Percentiles rank a stretch among this genome's conserved stretches.
Conservation (phyloP, 2,329 filamentous ascomycete genomes). For the Colletotrichum lupini region DNA sequence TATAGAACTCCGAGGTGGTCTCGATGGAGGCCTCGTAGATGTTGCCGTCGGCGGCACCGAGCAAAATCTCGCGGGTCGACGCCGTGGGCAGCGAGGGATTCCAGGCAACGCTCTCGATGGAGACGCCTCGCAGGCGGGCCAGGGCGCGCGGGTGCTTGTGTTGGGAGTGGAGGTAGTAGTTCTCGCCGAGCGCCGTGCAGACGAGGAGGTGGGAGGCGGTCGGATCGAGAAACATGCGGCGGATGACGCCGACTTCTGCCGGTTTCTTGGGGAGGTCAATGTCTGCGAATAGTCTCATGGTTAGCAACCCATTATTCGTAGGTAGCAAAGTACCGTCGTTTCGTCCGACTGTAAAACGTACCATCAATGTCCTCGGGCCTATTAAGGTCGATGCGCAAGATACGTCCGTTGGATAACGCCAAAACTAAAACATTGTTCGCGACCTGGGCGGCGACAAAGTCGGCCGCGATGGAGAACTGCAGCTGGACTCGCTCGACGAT, state of each 20-base stretch:
- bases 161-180: constrained; percentile 97
- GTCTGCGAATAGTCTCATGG: constrained; percentile 66
- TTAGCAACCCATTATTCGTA: constrained; percentile 14
- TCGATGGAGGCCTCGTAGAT: constrained; percentile 97
- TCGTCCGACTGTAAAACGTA: constrained; percentile 48
- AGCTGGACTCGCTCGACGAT: constrained; percentile 92
- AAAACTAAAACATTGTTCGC: constrained; percentile 97
- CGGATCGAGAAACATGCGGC: constrained; percentile 96
- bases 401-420: constrained; percentile 90
- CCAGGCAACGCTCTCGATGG: constrained; percentile 93
- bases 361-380: constrained; percentile 95
- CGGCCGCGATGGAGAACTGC: constrained; percentile 92
- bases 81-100: constrained; percentile 93
- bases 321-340: constrained; percentile 23
- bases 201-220: constrained; percentile 95
- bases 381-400: constrained; percentile 93
- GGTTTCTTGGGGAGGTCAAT: constrained; percentile 96
- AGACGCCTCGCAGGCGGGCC: constrained; percentile 84
- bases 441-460: constrained; percentile 96
- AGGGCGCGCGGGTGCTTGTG: constrained; percentile 88
- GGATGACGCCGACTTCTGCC: constrained; percentile 90
- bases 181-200: constrained; percentile 91
- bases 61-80: constrained; percentile 91
- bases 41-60: constrained; percentile 93
- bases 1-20: constrained; percentile 92